A percentile compares a stretch with the other conserved stretches of the same genome.
Conservation (phyloP, 331 rosid species). For the Dryas integrifolia region DNA sequence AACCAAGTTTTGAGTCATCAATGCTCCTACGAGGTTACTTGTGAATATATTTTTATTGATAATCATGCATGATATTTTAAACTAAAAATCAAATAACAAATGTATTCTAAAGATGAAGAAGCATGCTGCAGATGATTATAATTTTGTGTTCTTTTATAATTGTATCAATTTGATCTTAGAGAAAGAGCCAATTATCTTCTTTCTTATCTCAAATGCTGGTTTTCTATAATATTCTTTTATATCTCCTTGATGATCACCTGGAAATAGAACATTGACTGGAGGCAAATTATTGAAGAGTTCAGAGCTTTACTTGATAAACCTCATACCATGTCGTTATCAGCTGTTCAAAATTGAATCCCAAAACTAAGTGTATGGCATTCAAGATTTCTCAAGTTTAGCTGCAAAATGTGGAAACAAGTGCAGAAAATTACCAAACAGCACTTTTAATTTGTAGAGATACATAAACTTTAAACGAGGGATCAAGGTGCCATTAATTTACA, state of each 20-base stretch:
- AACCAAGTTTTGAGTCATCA: slow-evolving; percentile 2
- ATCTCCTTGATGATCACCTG: neutral
- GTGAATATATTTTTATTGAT: neutral
- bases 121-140: neutral
- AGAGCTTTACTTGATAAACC: slow-evolving; percentile 27
- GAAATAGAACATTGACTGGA: neutral
- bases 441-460: neutral
- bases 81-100: neutral
- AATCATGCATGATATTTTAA: neutral
- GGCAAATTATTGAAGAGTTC: slow-evolving; percentile 1
- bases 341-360: slow-evolving; percentile 49
- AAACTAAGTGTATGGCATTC: slow-evolving; percentile 81
- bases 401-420: slow-evolving; percentile 30
- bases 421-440: neutral
- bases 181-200: neutral
- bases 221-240: neutral
- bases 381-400: slow-evolving; percentile 79
- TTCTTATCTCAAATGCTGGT: neutral
- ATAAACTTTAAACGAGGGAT: neutral
- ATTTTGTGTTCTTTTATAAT: neutral
- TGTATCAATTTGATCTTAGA: neutral
- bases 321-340: slow-evolving; percentile 30
- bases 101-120: neutral
- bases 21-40: neutral
- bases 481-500: neutral